Base-by-base conservation (phyloP, 805 yeast genomes). In the Lipomyces yamadae region DNA sequence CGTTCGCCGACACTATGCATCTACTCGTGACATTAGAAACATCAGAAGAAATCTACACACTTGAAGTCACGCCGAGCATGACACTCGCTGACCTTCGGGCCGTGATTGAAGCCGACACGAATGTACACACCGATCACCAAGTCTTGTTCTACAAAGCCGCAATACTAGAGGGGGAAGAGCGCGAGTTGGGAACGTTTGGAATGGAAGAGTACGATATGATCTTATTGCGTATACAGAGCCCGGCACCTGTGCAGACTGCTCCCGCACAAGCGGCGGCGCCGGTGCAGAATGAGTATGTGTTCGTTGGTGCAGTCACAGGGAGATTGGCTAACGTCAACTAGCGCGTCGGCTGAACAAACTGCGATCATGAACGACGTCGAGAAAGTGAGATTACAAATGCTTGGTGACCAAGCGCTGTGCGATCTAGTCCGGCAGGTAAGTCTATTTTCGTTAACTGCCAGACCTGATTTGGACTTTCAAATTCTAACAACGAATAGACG, bases 11-110 rank as follows among this genome's bases (percentile, higher is more conserved):
- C 48, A 15, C 10, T 18, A 87, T 87, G 90, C 79, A 83, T 48
- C 67, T 87, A 3, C 83, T 87, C 0, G 78, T 87, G 37, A 82
- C 86, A 0, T 79, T 84, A 58, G 85, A 81, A 52, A 74, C 78
- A 18, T 78, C 81, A n/a, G 90, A 84, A 42, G 81, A 79, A 42
- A 79, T 86, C 10, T 76, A 83, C 62, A 76, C 78, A 2, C 82
- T 90, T 0, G 97, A 92, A 61, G 83, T 91, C 3, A 84, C 91
- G 3, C 84, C 79, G 0, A 89, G 88, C 13, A 83, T 92, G 81
- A 75, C 86, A 0, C 75, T 92, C 8, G 80, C 76, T 13, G 97
- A 92, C 75, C 83, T 93, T 70, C 82, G 85, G 66, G 96, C 94
- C 0, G 86, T 88, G 70, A 74, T 92, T 8, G 88, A 88, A 67